Evolutionary conservation across 345 rosid genomes (phyloP).

Genomic region (Arabidopsis thaliana): TAIR10.1 NC_003076.8:17256501-17257000

Average conservation of each 20-base stretch:
- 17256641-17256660: conserved; percentile 83
- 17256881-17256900: conserved; percentile 60
- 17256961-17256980: conserved; percentile 51
- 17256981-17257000: conserved; percentile 53
- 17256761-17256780: conserved; percentile 44
- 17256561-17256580: conserved; percentile 87
- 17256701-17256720: conserved; percentile 84
- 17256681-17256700: conserved; percentile 69
- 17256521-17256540: conserved; percentile 82
- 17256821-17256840: conserved; percentile 59
- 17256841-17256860: conserved; percentile 60
- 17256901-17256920: conserved; percentile 50
- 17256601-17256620: conserved; percentile 90
- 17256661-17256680: conserved; percentile 85
- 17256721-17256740: conserved; percentile 74
- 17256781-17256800: conserved; percentile 42
- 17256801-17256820: conserved; percentile 30
- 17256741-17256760: conserved; percentile 56
- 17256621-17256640: conserved; percentile 92
- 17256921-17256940: conserved; percentile 42
- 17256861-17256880: conserved; percentile 55
- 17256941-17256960: conserved; percentile 56
- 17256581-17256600: conserved; percentile 80
- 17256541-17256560: conserved; percentile 76
- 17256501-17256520: conserved; percentile 59